Percentiles rank a stretch among this genome's conserved stretches.
Evolutionary conservation across 2,329 filamentous ascomycete species (phyloP).

Genomic region (Macrophomina tecta): DNA sequence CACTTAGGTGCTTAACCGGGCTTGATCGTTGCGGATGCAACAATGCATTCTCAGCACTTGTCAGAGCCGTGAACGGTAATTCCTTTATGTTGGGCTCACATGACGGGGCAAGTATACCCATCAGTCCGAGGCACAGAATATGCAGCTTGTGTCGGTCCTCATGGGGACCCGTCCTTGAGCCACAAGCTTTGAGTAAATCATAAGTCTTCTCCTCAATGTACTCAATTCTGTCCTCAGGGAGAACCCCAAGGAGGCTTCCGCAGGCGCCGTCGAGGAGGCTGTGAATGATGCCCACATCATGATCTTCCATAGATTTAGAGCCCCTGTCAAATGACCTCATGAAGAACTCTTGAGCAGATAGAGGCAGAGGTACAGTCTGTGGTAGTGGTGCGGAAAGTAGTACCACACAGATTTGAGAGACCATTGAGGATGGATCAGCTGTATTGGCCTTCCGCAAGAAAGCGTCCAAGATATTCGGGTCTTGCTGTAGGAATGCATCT

Average conservation of each 20-base stretch:
- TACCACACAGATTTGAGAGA: conserved; percentile 36
- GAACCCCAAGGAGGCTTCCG: conserved; percentile 36
- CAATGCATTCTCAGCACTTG: not conserved
- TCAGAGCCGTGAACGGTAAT: not conserved
- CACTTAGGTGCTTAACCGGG: not conserved
- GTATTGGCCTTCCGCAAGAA: conserved; percentile 42
- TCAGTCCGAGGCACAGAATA: conserved; percentile 4
- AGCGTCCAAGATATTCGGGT: conserved; percentile 41
- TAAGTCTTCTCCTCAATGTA: conserved; percentile 20
- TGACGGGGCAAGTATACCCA: conserved; percentile 8
- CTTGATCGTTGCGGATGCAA: not conserved
- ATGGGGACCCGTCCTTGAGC: not conserved
- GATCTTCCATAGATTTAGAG: conserved; percentile 34
- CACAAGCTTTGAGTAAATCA: conserved; percentile 5
- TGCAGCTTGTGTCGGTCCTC: not conserved
- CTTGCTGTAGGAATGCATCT: conserved; percentile 38
- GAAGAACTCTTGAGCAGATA: conserved; percentile 43
- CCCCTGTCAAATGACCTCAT: conserved; percentile 41
- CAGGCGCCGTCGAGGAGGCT: conserved; percentile 46
- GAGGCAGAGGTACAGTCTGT: conserved; percentile 38
- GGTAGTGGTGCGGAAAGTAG: conserved; percentile 43
- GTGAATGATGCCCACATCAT: conserved; percentile 39
- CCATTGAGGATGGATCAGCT: conserved; percentile 28
- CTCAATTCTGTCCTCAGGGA: conserved; percentile 32
- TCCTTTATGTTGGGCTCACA: not conserved